Base-by-base conservation (phyloP, 2,329 filamentous ascomycete genomes). In the Venturia pyrina region DNA sequence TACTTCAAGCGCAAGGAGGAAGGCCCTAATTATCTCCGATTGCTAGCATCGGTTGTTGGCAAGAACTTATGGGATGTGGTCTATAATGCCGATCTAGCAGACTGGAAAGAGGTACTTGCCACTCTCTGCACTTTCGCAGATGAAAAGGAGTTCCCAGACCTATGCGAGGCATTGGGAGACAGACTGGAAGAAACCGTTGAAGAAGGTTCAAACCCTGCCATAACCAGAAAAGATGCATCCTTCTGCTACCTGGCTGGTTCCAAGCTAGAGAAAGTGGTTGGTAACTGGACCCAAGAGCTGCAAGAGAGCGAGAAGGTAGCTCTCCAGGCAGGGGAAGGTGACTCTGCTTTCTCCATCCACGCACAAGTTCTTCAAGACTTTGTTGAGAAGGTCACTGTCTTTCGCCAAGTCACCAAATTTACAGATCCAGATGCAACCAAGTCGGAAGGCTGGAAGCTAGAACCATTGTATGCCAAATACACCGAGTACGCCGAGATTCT, bases 1-100 rank as follows among this genome's bases (percentile, higher is more conserved):
- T 99, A 99, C 75, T 86, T 99, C 69, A 89, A 91, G 66, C 89
- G 89, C 72, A 91, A 93, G 76, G 83, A 85, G 8, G 88, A 88
- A 67, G 88, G 89, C 37, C 93, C 96, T 1, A 98, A 93, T 78
- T 99, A 99, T 73, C 81, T 98, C 66, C 89, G 96, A 56, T 83
- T 99, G 10, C 83, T 99, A 65, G 89, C 90, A 63, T 96, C 93
- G 6, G 91, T 99, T 63, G 93, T 96, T 66, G 88, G 90, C 68
- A 98, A 98, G 82, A 97, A 99, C 73, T 83, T 99, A 1, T 98
- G 93, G 95, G 95, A 99, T 78, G 85, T 98, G 59, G 95, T 98
- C 8, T 91, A 98, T 78, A 99, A 99, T 73, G 95, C 93, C 8
- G 90, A 97, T 73, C 80, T 99, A 59, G 84, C 85, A 64, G 90